Base-by-base conservation (phyloP, 306 rosid genomes). In the Cicer cuneatum region DNA sequence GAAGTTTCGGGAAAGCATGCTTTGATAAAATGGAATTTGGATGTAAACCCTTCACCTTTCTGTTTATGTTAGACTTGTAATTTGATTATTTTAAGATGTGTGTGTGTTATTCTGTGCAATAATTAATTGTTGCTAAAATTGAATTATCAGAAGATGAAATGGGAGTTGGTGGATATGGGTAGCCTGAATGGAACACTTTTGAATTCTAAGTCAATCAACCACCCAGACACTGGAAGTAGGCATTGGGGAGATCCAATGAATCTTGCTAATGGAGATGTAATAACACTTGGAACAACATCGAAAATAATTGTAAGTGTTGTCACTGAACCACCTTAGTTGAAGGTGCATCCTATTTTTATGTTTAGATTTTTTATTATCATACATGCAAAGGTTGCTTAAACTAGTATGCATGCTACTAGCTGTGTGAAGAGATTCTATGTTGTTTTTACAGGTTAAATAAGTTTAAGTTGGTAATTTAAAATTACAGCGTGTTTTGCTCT, bases 1-100 rank as follows among this genome's bases (percentile, higher is more conserved):
- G 99, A 95, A 82, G 98, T 95, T 21, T 95, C 99, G 4, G 99
- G 99, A 79, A 95, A 89, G 83, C 98, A 95, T 80, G 98, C 98
- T 10, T 51, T 88, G 69, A 87, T 95, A 73, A 89, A 81, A 53
- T 95, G 99, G 99, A 89, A 92, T 80, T 73, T 65, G 71, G 91
- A 92, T 82, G 99, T 90, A 90, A 90, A 64, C 51, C 62, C 62
- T 65, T 29, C 5, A 29, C 35, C 35, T 42, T 9, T 75, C 21
- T 59, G 54, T 70, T 42, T 73, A 72, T 37, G 56, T 69, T 65
- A 59, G 60, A 54, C 47, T 60, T 83, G 62, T 56, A 47, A 74
- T 82, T 80, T 67, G 46, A 70, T 69, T 59, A 8, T 67, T 79
- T 81, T 46, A 45, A 48, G 38, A 38, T 53, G 40, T 42, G 9